These are phyloP conservation scores for Metschnikowia henanensis DNA, from an alignment of 805 yeast genomes.

Conservation along the genomic window DNA sequence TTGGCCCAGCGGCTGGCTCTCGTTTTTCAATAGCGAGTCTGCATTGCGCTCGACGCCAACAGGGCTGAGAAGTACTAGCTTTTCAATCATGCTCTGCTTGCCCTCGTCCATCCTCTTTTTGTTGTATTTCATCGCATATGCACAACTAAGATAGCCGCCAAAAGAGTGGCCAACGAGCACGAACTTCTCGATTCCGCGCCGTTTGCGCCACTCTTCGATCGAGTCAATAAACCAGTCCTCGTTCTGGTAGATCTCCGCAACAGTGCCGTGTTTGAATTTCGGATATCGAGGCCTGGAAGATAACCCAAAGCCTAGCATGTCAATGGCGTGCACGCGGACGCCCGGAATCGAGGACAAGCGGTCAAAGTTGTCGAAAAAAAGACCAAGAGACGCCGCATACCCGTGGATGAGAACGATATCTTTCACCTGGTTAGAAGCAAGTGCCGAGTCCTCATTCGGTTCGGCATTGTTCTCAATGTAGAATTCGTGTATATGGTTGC, in stretches of 20 bases:
- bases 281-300: slow-evolving; percentile 57
- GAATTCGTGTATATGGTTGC: slow-evolving; percentile 75
- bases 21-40: slow-evolving; percentile 27
- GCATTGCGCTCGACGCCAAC: slow-evolving; percentile 43
- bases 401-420: slow-evolving; percentile 86
- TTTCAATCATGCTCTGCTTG: slow-evolving; percentile 27
- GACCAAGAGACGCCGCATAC: slow-evolving; percentile 88
- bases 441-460: slow-evolving; percentile 25
- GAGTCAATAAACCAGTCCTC: slow-evolving; percentile 47
- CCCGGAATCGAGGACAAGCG: slow-evolving; percentile 49
- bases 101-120: slow-evolving; percentile 23
- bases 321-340: slow-evolving; percentile 63
- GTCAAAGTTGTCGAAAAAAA: slow-evolving; percentile 71
- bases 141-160: slow-evolving; percentile 45
- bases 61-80: slow-evolving; percentile 42
- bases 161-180: slow-evolving; percentile 45
- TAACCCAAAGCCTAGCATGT: slow-evolving; percentile 70
- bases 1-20: slow-evolving; percentile 10
- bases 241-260: slow-evolving; percentile 33
- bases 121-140: slow-evolving; percentile 43
- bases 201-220: slow-evolving; percentile 42
- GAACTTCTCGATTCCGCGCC: slow-evolving; percentile 35
- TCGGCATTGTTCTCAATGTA: slow-evolving; percentile 49
- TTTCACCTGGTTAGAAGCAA: slow-evolving; percentile 24
- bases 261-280: slow-evolving; percentile 26